These are phyloP conservation scores for Sugiyamaella castrensis DNA, from an alignment of 1,139 yeast genomes.

Conservation along the genomic window DNA sequence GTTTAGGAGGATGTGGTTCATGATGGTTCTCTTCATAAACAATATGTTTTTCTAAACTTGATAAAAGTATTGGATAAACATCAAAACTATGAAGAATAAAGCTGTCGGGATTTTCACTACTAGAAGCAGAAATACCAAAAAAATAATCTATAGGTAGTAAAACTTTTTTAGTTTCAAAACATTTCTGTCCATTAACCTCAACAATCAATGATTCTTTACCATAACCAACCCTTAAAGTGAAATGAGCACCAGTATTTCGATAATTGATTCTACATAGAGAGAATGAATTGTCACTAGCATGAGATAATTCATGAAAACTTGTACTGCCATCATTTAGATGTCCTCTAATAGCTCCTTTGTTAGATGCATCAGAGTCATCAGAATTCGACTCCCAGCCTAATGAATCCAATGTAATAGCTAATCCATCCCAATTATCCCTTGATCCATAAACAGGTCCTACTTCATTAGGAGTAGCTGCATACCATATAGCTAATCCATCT, in stretches of 20 bases:
- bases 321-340: constrained; percentile 41
- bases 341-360: constrained; percentile 38
- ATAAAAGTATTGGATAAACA: constrained; percentile 18
- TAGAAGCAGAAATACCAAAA: constrained; percentile 39
- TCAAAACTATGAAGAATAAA: constrained; percentile 31
- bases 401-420: constrained; percentile 39
- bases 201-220: constrained; percentile 35
- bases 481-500: constrained; percentile 41
- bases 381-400: constrained; percentile 20
- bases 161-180: constrained; percentile 37
- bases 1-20: constrained; percentile 3
- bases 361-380: constrained; percentile 19
- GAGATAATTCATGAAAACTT: constrained; percentile 18
- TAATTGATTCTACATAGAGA: constrained; percentile 38
- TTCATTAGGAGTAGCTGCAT: constrained; percentile 29
- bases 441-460: constrained; percentile 40
- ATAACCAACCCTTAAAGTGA: constrained; percentile 35
- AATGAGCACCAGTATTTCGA: constrained; percentile 36
- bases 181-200: constrained; percentile 40
- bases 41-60: constrained; percentile 11
- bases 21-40: constrained; percentile 8
- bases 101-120: constrained; percentile 35
- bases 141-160: constrained; percentile 34
- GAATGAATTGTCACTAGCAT: constrained; percentile 33
- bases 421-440: constrained; percentile 41